These are phyloP conservation scores for Didymella pinodella DNA, from an alignment of 2,329 filamentous ascomycete genomes.

Conservation along the genomic window DNA sequence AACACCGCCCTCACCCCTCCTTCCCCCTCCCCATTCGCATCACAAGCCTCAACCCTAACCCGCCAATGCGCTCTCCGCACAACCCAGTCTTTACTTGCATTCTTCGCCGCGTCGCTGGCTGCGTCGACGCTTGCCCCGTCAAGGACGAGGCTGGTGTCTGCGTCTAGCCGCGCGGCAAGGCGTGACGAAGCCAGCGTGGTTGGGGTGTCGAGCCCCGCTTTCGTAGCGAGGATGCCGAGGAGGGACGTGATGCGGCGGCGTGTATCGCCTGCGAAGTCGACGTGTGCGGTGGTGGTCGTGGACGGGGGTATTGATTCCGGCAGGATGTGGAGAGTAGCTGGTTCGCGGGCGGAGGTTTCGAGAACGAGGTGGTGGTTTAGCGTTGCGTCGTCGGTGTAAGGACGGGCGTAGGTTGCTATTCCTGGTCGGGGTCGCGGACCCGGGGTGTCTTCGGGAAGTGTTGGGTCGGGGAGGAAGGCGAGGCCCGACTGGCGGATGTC, in stretches of 20 bases:
- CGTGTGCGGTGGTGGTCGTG: conserved; percentile 50
- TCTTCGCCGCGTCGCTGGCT: too few species aligned
- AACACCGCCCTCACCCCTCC: background rate
- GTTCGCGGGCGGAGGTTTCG: conserved; percentile 66
- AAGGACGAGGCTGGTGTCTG: conserved; percentile 49
- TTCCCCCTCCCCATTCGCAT: too few species aligned
- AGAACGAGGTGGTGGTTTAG: conserved; percentile 73
- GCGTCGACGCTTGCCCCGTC: too few species aligned
- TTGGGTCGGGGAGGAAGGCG: conserved; percentile 59
- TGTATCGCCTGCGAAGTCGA: conserved; percentile 76
- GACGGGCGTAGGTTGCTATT: conserved; percentile 78
- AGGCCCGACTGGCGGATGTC: conserved; percentile 91
- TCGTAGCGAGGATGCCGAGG: conserved; percentile 81
- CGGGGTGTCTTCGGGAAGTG: too few species aligned
- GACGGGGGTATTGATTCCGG: conserved; percentile 16
- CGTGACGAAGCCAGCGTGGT: conserved; percentile 56
- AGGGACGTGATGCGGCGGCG: conserved; percentile 75
- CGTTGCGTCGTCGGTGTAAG: conserved; percentile 79
- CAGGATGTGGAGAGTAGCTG: conserved; percentile 49
- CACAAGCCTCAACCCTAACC: too few species aligned
- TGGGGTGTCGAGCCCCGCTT: conserved; percentile 71
- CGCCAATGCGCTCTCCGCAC: too few species aligned
- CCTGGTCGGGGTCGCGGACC: conserved; percentile 46
- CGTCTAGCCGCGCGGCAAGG: background rate
- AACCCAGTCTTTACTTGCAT: too few species aligned